Percentiles rank a stretch among this genome's conserved stretches.
phyloP scores from a whole-genome alignment of 306 rosid genomes.

The Trifolium repens region DNA sequence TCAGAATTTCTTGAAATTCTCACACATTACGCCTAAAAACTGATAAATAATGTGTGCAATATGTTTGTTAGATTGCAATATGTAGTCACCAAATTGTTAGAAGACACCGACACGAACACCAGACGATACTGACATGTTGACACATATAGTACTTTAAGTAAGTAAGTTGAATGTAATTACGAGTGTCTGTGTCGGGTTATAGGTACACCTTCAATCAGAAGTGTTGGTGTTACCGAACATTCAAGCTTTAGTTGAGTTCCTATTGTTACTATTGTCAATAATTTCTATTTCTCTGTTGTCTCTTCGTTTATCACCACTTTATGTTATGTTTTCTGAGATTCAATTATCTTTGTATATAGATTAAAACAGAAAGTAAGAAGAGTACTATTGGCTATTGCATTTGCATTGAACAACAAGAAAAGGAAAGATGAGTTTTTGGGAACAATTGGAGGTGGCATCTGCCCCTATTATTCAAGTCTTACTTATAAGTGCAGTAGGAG shows the following conservation, averaged over 20 bases:
- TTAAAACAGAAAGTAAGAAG: slow-evolving; percentile 4
- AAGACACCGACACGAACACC: too few species aligned
- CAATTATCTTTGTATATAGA: slow-evolving; percentile 26
- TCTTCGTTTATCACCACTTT: background rate
- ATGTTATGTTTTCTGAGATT: slow-evolving; percentile 1
- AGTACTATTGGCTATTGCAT: background rate
- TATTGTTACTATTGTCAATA: too few species aligned
- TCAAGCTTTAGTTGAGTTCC: background rate
- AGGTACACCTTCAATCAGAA: too few species aligned
- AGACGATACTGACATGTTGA: too few species aligned
- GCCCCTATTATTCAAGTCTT: slow-evolving; percentile 72
- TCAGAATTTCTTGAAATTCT: too few species aligned
- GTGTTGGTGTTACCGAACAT: too few species aligned
- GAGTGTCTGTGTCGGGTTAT: background rate
- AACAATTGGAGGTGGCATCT: slow-evolving; percentile 64
- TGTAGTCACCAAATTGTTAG: too few species aligned
- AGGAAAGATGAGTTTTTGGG: slow-evolving; percentile 60
- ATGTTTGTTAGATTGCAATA: too few species aligned
- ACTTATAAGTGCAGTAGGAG: slow-evolving; percentile 68
- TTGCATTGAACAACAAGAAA: background rate
- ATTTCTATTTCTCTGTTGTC: background rate
- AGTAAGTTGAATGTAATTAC: too few species aligned
- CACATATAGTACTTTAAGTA: too few species aligned
- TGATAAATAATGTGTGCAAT: too few species aligned
- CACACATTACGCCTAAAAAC: too few species aligned